Percentiles rank a stretch among this genome's conserved stretches.
phyloP scores from a whole-genome alignment of 2,329 filamentous ascomycete genomes.

The Cladosporium sp. region DNA sequence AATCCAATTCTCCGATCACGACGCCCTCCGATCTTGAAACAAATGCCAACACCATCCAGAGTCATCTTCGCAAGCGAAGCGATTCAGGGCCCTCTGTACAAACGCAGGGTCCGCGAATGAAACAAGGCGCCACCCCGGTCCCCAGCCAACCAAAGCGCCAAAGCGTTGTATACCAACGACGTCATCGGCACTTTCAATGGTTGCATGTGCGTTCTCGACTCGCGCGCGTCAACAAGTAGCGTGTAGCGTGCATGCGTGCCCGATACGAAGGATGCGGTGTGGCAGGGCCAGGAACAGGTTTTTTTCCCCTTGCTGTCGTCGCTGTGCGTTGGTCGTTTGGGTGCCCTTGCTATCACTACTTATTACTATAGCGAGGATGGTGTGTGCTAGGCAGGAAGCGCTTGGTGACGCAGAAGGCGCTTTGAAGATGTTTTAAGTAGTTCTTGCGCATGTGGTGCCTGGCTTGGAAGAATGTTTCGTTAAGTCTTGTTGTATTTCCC shows the following conservation, averaged over 20 bases:
- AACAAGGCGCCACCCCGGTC: slow-evolving; percentile 7
- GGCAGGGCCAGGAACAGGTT: slow-evolving; percentile 3
- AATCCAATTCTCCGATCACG: no score
- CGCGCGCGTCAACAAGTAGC: background rate
- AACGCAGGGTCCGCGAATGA: slow-evolving; percentile 6
- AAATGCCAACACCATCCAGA: no score
- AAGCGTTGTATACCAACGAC: slow-evolving; percentile 6
- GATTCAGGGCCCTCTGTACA: background rate
- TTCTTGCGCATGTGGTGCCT: no score
- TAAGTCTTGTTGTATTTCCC: background rate
- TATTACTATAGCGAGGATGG: no score
- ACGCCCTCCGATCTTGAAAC: no score
- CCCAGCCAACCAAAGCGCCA: background rate
- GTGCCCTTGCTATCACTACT: background rate
- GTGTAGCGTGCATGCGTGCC: background rate
- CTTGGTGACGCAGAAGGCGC: slow-evolving; percentile 12
- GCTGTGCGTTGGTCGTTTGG: background rate
- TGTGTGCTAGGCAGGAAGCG: background rate
- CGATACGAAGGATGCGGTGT: background rate
- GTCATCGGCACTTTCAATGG: slow-evolving; percentile 6
- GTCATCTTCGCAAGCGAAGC: slow-evolving; percentile 1
- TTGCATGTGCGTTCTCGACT: no score
- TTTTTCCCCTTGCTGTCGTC: background rate
- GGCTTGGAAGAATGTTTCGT: background rate
- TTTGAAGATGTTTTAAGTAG: no score